Evolutionary conservation across 1,284 basidiomycete genomes (phyloP).

Genomic region (Melampsora abietis-canadensis): DNA sequence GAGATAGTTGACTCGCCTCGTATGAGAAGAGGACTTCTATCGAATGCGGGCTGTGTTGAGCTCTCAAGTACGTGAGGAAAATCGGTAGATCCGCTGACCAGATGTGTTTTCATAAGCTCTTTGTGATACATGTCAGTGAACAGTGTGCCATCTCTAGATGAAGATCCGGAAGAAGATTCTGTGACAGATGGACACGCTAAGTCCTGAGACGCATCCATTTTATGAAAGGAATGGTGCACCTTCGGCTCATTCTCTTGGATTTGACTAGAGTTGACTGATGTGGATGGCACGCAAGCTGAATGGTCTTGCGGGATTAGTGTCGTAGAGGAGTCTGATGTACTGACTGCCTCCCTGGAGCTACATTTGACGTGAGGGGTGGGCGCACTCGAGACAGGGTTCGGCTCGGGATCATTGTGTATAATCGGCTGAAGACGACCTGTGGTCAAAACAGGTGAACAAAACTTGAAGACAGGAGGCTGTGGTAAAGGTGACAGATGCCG

Average conservation of each 20-base stretch:
- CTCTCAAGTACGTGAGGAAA: background rate
- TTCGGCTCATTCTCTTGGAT: too few relatives aligned
- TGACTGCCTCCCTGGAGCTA: too few relatives aligned
- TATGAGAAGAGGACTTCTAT: background rate
- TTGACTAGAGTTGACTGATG: too few relatives aligned
- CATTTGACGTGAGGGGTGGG: background rate
- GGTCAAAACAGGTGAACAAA: background rate
- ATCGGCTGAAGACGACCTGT: background rate
- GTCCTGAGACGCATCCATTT: background rate
- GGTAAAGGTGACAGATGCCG: background rate
- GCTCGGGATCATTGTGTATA: background rate
- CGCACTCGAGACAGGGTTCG: background rate
- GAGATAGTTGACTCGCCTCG: background rate
- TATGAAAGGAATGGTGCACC: too few relatives aligned
- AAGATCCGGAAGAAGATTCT: background rate
- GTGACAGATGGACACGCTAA: background rate
- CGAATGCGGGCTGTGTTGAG: background rate
- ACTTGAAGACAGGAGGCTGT: conserved; percentile 9
- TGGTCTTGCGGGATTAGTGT: too few relatives aligned
- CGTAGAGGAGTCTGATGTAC: too few relatives aligned
- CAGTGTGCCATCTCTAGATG: background rate
- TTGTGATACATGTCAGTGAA: background rate
- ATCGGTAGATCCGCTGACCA: background rate
- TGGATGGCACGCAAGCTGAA: too few relatives aligned
- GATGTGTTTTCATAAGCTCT: background rate